Base-by-base conservation (phyloP, 2,329 filamentous ascomycete species). In the Huntiella abstrusa region DNA sequence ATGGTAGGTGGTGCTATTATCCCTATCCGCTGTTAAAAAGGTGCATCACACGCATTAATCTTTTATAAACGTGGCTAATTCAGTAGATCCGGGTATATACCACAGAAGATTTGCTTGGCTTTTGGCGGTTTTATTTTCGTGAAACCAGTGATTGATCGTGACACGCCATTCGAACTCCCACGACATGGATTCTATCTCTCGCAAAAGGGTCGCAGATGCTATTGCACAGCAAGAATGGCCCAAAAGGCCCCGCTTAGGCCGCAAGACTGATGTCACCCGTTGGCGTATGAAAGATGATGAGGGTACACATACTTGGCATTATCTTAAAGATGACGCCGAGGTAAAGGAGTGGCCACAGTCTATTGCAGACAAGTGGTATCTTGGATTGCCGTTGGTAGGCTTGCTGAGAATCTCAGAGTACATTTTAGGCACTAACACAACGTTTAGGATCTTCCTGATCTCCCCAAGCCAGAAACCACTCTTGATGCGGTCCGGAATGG, bases 301-400 rank as follows among this genome's bases (percentile, higher is more conserved):
- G 44, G 88, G 91, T 42, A 72, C 83, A 47, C 86, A 95, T 55
- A 94, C 84, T 43, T 98, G 91, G 91, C 83, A 91, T 56, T 98
- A 96, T 58, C 66, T 98, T 3, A 73, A 75, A 7, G 80, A 91
- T 46, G 71, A 77, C 17, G 70, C 83, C 49, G 77, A 83, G 47
- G 63, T 70, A 5, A 67, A 81, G 54, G 64, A 73, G 48, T 95
- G 88, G 87, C 86, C 88, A 4, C 87, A 95, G 63, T 81, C 75
- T 17, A 70, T 68, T 47, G 84, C 86, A n/a, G 92, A 98, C 59
- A 94, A 85, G 61, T 93, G 86, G 60, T 83, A 78, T 56, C 60
- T 98, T 13, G 84, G 84, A 13, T 63, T 95, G 41, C 76, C 84
- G 46, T 74, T 80, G 52, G 88, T 95, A 66, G 52, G 57, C 51